Percentiles rank a stretch among this genome's conserved stretches.
phyloP scores from a whole-genome alignment of 257 asterid species.

The Cordia subcordata region DNA sequence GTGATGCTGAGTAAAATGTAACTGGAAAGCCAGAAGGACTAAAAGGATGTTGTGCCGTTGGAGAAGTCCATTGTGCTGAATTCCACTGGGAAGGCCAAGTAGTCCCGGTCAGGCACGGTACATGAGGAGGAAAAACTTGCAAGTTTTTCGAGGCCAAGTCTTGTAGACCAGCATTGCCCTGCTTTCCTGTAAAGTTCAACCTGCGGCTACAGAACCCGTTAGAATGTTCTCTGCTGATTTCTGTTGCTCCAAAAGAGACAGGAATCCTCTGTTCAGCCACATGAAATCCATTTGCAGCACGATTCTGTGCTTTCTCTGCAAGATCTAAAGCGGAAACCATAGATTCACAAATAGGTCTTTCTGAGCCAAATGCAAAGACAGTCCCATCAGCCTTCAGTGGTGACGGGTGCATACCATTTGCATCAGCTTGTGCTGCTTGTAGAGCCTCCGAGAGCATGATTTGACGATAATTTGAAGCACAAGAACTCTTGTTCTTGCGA shows the following conservation, averaged over 20 bases:
- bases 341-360: slow-evolving; percentile 22
- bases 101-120: slow-evolving; percentile 16
- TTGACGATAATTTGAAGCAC: slow-evolving; percentile 25
- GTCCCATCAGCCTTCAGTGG: slow-evolving; percentile 30
- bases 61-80: slow-evolving; percentile 35
- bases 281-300: slow-evolving; percentile 18
- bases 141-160: background rate
- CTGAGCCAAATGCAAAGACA: slow-evolving; percentile 40
- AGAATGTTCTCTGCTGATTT: slow-evolving; percentile 15
- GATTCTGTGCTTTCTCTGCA: slow-evolving; percentile 19
- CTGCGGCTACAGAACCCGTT: slow-evolving; percentile 14
- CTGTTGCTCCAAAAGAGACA: slow-evolving; percentile 4
- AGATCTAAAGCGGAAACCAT: slow-evolving; percentile 17
- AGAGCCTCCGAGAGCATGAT: slow-evolving; percentile 31
- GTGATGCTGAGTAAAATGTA: slow-evolving; percentile 45
- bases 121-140: slow-evolving; percentile 12
- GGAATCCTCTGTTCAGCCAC: slow-evolving; percentile 10
- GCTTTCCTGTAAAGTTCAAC: slow-evolving; percentile 12
- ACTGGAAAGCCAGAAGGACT: slow-evolving; percentile 38
- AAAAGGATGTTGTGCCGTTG: slow-evolving; percentile 26
- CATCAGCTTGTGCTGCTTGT: slow-evolving; percentile 22
- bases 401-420: slow-evolving; percentile 30
- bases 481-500: slow-evolving; percentile 49
- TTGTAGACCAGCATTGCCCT: background rate
- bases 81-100: slow-evolving; percentile 31